Percentiles rank a stretch among this genome's conserved stretches.
Conservation (phyloP, 2,329 filamentous ascomycete genomes). For the Aspergillus hortae region DNA sequence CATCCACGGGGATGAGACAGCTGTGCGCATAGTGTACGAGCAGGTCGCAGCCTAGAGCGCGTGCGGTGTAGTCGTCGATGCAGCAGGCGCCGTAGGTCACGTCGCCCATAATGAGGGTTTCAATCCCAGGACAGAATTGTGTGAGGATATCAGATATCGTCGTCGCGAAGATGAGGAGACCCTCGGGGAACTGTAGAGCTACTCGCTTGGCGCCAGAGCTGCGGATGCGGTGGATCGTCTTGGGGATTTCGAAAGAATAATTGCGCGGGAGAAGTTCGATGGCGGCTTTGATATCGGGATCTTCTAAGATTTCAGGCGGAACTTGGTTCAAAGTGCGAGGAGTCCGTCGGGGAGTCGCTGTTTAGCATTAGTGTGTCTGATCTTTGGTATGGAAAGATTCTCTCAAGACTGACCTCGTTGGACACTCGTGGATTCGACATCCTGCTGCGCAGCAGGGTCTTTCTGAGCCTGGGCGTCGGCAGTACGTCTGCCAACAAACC, state of each 20-base stretch:
- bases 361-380: slow-evolving; percentile 1
- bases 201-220: slow-evolving; percentile 74
- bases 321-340: slow-evolving; percentile 88
- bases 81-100: slow-evolving; percentile 98
- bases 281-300: slow-evolving; percentile 80
- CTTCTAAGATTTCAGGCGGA: slow-evolving; percentile 78
- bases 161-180: slow-evolving; percentile 89
- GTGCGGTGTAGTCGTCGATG: slow-evolving; percentile 95
- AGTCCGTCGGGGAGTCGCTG: slow-evolving; percentile 68
- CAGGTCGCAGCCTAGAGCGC: slow-evolving; percentile 88
- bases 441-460: slow-evolving; percentile 57
- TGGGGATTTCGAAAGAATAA: slow-evolving; percentile 97
- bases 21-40: slow-evolving; percentile 96
- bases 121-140: slow-evolving; percentile 85
- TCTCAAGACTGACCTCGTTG: slow-evolving; percentile 33
- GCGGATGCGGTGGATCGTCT: slow-evolving; percentile 92
- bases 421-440: slow-evolving; percentile 58
- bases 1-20: slow-evolving; percentile 91
- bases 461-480: slow-evolving; percentile 56
- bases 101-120: slow-evolving; percentile 98
- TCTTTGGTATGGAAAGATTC: slow-evolving; percentile 11
- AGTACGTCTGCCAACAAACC: slow-evolving; percentile 81
- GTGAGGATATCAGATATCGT: slow-evolving; percentile 96
- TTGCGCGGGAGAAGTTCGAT: slow-evolving; percentile 86
- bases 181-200: slow-evolving; percentile 96